Base-by-base conservation (phyloP, 768 basidiomycete species). In the Dioszegia crocea region DNA sequence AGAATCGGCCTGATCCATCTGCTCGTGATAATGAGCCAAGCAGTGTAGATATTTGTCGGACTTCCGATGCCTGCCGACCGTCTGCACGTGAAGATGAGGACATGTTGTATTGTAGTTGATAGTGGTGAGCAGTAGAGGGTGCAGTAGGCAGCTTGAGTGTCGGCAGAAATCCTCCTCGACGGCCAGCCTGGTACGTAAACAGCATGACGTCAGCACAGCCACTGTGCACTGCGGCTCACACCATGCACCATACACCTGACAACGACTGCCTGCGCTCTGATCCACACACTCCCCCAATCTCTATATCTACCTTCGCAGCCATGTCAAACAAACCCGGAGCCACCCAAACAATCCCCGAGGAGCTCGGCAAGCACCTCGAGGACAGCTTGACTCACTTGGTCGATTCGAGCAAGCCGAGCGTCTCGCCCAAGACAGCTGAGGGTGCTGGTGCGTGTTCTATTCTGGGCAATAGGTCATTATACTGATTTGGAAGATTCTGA, bases 1-100 rank as follows among this genome's bases (percentile, higher is more conserved):
- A 67, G 60, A 78, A 79, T 60, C 68, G 61, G 17, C 66, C 75
- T 33, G 77, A 78, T 2, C 80, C 79, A 63, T 80, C 80, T 16
- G 77, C 75, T 8, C 79, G 64, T 19, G 71, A 64, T 26, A 80
- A 64, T 16, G 68, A 52, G 4, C 75, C 73, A n/a, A 76, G 61
- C 10, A 57, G 44, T 44, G 76, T 63, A 4, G 49, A 26, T 10
- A 79, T 29, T 1, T 70, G 66, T 21, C 78, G 63, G 9, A 71
- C 59, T 14, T 72, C 67, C 6, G 59, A 56, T 0, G 70, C 21
- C 11, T 46, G 12, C 26, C 77, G 60, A 2, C 74, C 67, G 44
- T 76, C 75, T 26, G 51, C 11, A 3, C 75, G 57, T 10, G 58
- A 60, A 6, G 58, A 53, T 10, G 58, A 53, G 19, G 58, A 36